phyloP scores from a whole-genome alignment of 495 filamentous ascomycete species.

The Glonium stellatum region DNA sequence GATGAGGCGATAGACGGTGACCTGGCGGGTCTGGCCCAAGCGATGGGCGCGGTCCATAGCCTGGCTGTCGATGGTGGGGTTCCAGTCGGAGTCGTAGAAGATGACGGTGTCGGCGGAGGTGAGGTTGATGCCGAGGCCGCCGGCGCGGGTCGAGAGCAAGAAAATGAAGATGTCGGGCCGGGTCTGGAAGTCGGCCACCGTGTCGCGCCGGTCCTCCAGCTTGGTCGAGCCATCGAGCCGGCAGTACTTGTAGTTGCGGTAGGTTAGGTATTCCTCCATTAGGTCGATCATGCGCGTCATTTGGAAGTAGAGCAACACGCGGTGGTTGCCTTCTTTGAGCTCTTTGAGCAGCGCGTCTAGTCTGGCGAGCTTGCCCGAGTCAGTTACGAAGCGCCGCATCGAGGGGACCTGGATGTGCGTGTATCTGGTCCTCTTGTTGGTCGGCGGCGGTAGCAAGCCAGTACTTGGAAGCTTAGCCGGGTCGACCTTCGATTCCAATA shows the following conservation, averaged over 20 bases:
- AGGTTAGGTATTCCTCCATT: slow-evolving; percentile 98
- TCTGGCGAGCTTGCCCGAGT: slow-evolving; percentile 91
- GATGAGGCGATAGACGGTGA: slow-evolving; percentile 95
- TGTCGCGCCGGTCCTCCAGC: slow-evolving; percentile 92
- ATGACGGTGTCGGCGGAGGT: slow-evolving; percentile 92
- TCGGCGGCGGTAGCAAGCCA: slow-evolving; percentile 64
- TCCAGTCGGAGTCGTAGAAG: slow-evolving; percentile 99
- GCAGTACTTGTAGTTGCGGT: slow-evolving; percentile 97
- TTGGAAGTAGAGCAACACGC: slow-evolving; percentile 99
- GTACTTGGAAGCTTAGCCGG: slow-evolving; percentile 54
- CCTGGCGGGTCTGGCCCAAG: slow-evolving; percentile 91
- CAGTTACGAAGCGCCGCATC: slow-evolving; percentile 98
- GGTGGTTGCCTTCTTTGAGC: slow-evolving; percentile 86
- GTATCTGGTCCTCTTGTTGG: slow-evolving; percentile 71
- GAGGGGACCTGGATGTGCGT: slow-evolving; percentile 89
- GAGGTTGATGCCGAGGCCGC: slow-evolving; percentile 95
- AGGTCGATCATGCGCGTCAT: slow-evolving; percentile 99
- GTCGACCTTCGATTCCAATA: slow-evolving; percentile 64
- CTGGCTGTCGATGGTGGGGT: slow-evolving; percentile 96
- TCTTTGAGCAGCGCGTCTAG: slow-evolving; percentile 79
- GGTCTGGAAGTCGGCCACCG: slow-evolving; percentile 92
- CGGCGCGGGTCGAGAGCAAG: slow-evolving; percentile 88
- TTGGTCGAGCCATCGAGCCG: slow-evolving; percentile 97
- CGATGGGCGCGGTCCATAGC: slow-evolving; percentile 99
- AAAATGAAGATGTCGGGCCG: slow-evolving; percentile 93